Percentiles rank a stretch among this genome's conserved stretches.
These are phyloP conservation scores for Trichoderma orchidacearum DNA, from an alignment of 495 filamentous ascomycete species.

Conservation along the genomic window DNA sequence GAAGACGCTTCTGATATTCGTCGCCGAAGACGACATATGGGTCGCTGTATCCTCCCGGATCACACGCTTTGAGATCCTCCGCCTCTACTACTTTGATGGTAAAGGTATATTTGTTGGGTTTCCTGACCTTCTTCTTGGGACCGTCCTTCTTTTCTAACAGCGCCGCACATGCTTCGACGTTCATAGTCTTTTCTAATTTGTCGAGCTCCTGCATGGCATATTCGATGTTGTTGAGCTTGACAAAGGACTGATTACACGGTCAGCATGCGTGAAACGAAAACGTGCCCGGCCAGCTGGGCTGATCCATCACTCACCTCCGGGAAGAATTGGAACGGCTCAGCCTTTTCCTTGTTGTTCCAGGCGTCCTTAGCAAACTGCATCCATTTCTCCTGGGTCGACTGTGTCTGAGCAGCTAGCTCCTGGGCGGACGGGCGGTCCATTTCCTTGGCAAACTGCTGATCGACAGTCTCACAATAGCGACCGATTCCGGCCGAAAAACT, in stretches of 20 bases:
- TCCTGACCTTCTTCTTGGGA: conserved; percentile 35
- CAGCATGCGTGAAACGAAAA: background rate
- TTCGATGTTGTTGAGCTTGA: conserved; percentile 97
- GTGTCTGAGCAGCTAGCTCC: conserved; percentile 62
- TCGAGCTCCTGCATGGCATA: conserved; percentile 84
- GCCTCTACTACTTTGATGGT: conserved; percentile 98
- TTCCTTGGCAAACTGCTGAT: conserved; percentile 75
- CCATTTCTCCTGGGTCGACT: conserved; percentile 81
- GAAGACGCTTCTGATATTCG: conserved; percentile 94
- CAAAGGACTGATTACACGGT: conserved; percentile 53
- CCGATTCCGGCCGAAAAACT: conserved; percentile 71
- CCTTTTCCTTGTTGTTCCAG: conserved; percentile 86
- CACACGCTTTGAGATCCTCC: conserved; percentile 96
- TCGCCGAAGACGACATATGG: conserved; percentile 95
- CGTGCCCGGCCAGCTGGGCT: background rate
- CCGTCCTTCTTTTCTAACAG: conserved; percentile 53
- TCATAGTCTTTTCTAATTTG: conserved; percentile 73
- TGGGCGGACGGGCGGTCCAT: conserved; percentile 85
- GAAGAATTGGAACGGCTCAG: conserved; percentile 96
- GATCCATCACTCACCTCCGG: conserved; percentile 53
- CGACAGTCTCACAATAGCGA: conserved; percentile 83
- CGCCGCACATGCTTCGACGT: conserved; percentile 87
- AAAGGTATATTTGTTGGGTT: conserved; percentile 78
- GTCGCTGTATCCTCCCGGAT: conserved; percentile 87
- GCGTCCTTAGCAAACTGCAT: conserved; percentile 88